Evolutionary conservation across 768 basidiomycete species (phyloP), one percentile per base, ranked within the genome.

Genomic region (Chiua virens): DNA sequence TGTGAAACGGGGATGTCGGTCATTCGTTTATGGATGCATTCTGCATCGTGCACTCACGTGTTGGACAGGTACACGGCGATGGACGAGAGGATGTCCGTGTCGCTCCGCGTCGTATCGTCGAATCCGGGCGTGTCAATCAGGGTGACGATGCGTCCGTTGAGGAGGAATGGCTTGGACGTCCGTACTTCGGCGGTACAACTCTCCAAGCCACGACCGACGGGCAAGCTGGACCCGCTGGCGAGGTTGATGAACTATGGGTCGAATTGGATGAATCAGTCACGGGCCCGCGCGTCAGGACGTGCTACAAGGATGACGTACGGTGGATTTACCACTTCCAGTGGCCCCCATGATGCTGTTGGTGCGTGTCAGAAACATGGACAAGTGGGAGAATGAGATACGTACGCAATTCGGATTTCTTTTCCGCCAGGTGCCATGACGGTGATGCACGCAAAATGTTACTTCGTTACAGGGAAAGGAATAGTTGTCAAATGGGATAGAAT

Each of bases 111-210:
- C 9, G 80, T 78, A 55, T 83, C 80, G 55, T 83, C 81, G 60
- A 83, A 84, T 5, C 82, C 82, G 15, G 82, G 82, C 1, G 82
- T 84, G 61, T 85, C 83, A 37, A 85, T 75, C 27, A 85, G 63
- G 13, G 71, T 76, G 46, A 83, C 64, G 45, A 56, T 60, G 8
- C 69, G 68, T 11, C 76, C 79, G 41, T 78, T 75, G 32, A 81
- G 59, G 36, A 70, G 54, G 56, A 83, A 80, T 1, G 78, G 69
- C 14, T 66, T 59, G 4, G 79, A 69, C 4, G 72, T 64, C 47
- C 76, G 71, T 2, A 84, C 75, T 10, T 67, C 66, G 40, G 62
- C 68, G 0, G 82, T 84, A 54, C 79, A 82, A 15, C 81, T 83
- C 47, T 75, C 67, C 27, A 81, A 66, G 5, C 73, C 72, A 5